phyloP scores from a whole-genome alignment of 305 asterid species.

The Rubia tinctorum region DNA sequence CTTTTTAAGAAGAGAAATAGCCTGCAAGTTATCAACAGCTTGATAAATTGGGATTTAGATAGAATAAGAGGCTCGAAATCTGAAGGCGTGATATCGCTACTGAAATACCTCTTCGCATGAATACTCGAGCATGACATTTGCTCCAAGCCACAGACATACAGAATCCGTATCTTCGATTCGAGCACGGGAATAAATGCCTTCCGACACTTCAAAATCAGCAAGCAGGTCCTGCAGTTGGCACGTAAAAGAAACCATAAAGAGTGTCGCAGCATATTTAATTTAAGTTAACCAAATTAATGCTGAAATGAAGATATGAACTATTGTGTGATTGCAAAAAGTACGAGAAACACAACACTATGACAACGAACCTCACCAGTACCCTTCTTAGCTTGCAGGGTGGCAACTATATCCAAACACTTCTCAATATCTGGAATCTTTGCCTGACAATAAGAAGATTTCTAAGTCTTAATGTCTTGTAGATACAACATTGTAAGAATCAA shows the following conservation, averaged over 20 bases:
- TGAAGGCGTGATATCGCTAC: constrained; percentile 18
- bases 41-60: constrained; percentile 4
- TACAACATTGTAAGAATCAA: neutral
- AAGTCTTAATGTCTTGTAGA: neutral
- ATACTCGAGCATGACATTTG: constrained; percentile 94
- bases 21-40: constrained; percentile 42
- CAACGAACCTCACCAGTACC: constrained; percentile 85
- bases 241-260: constrained; percentile 6
- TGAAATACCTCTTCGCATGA: constrained; percentile 75
- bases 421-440: constrained; percentile 96
- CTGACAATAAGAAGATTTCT: constrained; percentile 28
- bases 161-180: constrained; percentile 75
- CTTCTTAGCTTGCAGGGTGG: constrained; percentile 82
- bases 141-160: constrained; percentile 86
- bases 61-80: constrained; percentile 11
- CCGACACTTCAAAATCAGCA: constrained; percentile 96
- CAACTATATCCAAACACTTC: constrained; percentile 84
- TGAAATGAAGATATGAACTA: neutral
- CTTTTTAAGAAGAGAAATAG: constrained; percentile 70
- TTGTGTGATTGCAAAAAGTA: constrained; percentile 4
- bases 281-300: neutral
- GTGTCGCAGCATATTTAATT: neutral
- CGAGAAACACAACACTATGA: constrained; percentile 19
- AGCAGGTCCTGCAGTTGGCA: constrained; percentile 52
- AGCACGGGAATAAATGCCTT: constrained; percentile 92